A percentile compares a stretch with the other conserved stretches of the same genome.
Evolutionary conservation across 176 grass and related monocot species (phyloP).

Genomic region (Eremochloa ophiuroides): DNA sequence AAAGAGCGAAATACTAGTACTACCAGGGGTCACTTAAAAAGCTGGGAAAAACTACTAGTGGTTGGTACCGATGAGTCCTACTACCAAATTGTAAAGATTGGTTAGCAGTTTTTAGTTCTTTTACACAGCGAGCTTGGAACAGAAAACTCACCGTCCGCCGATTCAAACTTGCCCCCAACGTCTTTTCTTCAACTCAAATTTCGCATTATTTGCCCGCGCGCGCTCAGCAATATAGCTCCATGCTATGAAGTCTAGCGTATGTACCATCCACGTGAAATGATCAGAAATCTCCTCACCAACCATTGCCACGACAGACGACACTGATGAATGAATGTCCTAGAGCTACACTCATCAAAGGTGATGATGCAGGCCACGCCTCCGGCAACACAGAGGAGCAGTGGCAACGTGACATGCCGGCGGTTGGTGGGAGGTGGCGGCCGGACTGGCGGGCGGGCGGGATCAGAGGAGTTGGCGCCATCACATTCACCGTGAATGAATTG

Average conservation of each 20-base stretch:
- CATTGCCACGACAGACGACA: not conserved
- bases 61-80: too few relatives aligned
- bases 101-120: too few relatives aligned
- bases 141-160: too few relatives aligned
- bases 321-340: not conserved
- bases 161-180: too few relatives aligned
- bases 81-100: too few relatives aligned
- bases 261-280: not conserved
- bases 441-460: not conserved
- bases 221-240: too few relatives aligned
- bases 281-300: slow-evolving; percentile 4
- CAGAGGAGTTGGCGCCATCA: not conserved
- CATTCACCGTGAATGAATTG: not conserved
- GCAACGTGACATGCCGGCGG: not conserved
- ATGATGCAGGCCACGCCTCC: not conserved
- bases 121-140: too few relatives aligned
- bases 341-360: not conserved
- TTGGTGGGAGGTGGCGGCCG: slow-evolving; percentile 6
- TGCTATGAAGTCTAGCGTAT: too few relatives aligned
- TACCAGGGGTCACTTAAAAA: not conserved
- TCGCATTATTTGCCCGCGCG: too few relatives aligned
- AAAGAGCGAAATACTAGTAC: not conserved
- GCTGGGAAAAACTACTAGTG: too few relatives aligned
- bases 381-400: not conserved
- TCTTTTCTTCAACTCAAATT: too few relatives aligned